A percentile compares a stretch with the other conserved stretches of the same genome.
Conservation (phyloP, 306 rosid genomes). For the Malus fusca region DNA sequence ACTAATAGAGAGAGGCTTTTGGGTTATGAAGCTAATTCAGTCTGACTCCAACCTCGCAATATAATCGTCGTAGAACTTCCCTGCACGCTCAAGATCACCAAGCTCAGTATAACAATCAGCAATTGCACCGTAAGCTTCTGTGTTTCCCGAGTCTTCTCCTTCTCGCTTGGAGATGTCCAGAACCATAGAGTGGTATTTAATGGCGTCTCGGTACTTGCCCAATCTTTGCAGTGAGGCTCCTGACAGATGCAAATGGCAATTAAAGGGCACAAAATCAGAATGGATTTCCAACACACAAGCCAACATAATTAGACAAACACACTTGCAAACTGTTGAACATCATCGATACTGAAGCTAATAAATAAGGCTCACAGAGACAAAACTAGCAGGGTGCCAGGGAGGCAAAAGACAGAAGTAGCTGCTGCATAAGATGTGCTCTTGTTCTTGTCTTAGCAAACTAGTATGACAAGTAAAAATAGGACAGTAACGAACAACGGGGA, state of each 20-base stretch:
- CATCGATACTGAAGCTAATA: background rate
- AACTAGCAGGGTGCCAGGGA: background rate
- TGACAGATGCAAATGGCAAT: slow-evolving; percentile 20
- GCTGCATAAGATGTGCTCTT: background rate
- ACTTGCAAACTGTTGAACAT: background rate
- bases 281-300: background rate
- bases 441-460: background rate
- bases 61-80: slow-evolving; percentile 61
- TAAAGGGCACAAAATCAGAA: background rate
- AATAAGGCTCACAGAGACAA: background rate
- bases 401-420: background rate
- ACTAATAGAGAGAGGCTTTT: background rate
- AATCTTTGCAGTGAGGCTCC: slow-evolving; percentile 96
- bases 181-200: slow-evolving; percentile 78
- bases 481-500: background rate
- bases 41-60: slow-evolving; percentile 80
- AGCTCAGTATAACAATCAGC: slow-evolving; percentile 97
- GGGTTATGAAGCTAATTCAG: slow-evolving; percentile 8
- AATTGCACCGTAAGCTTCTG: slow-evolving; percentile 95
- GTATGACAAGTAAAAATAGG: background rate
- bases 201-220: slow-evolving; percentile 75
- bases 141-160: slow-evolving; percentile 81
- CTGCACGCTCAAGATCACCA: slow-evolving; percentile 93
- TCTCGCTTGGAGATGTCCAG: slow-evolving; percentile 70
- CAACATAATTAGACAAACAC: background rate